Percentiles rank a stretch among this genome's conserved stretches.
Conservation (phyloP, 768 basidiomycete species). For the Amyloporia xantha region DNA sequence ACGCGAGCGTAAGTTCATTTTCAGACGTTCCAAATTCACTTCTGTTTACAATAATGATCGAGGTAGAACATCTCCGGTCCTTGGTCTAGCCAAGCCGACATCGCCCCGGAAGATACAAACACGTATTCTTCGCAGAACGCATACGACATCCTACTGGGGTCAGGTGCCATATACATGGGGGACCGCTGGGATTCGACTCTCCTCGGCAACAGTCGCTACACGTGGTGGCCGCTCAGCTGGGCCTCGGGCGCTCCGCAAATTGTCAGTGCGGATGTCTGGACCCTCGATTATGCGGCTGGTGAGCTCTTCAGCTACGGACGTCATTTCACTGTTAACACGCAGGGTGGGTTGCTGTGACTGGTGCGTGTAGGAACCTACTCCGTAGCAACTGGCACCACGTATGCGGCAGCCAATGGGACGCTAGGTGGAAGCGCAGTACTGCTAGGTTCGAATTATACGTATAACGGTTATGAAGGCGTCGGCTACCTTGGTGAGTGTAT, state of each 20-base stretch:
- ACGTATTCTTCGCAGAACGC: constrained; percentile 62
- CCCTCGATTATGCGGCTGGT: constrained; percentile 40
- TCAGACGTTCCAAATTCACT: no score
- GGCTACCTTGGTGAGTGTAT: constrained; percentile 50
- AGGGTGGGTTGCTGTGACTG: no score
- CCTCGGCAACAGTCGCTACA: constrained; percentile 51
- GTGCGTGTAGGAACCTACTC: constrained; percentile 42
- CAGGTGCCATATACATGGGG: constrained; percentile 54
- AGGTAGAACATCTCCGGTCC: constrained; percentile 43
- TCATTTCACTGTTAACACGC: not conserved
- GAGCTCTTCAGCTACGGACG: not conserved
- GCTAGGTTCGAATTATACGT: constrained; percentile 33
- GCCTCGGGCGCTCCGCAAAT: constrained; percentile 47
- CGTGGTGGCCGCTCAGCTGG: constrained; percentile 58
- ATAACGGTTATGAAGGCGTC: constrained; percentile 47
- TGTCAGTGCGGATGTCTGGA: constrained; percentile 53
- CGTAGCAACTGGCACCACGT: constrained; percentile 43
- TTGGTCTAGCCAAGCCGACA: constrained; percentile 52
- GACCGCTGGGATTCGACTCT: constrained; percentile 53
- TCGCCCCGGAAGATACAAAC: constrained; percentile 41
- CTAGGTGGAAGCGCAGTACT: constrained; percentile 41
- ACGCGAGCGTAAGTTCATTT: constrained; percentile 34
- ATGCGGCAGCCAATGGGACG: constrained; percentile 49
- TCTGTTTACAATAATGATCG: not conserved
- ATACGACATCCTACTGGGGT: constrained; percentile 44